phyloP scores from a whole-genome alignment of 169 alveolate species.

The Eimeria sp. region DNA sequence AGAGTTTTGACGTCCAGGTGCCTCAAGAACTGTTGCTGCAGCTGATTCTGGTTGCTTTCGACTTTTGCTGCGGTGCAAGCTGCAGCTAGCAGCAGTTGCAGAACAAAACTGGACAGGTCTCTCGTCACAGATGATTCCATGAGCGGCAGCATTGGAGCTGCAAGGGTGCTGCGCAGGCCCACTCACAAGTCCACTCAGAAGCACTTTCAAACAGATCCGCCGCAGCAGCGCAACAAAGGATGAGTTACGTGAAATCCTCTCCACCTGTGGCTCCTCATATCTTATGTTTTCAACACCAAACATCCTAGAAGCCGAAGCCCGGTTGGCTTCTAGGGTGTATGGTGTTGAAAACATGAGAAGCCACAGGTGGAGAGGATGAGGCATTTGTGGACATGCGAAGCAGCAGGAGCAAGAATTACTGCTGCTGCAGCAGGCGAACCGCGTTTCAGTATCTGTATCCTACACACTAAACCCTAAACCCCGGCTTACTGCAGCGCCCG shows the following conservation, averaged over 20 bases:
- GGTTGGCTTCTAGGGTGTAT: background rate
- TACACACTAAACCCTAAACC: background rate
- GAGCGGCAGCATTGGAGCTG: conserved; percentile 65
- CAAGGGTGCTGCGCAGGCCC: conserved; percentile 33
- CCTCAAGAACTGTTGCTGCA: conserved; percentile 11
- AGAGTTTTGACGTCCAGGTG: conserved; percentile 36
- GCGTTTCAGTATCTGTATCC: too few species aligned
- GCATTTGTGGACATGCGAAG: too few species aligned
- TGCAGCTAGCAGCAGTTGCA: conserved; percentile 68
- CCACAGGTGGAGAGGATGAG: background rate
- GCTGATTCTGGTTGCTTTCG: conserved; percentile 18
- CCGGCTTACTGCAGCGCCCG: conserved; percentile 30
- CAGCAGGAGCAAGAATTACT: too few species aligned
- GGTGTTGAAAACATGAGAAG: background rate
- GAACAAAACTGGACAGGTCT: conserved; percentile 35
- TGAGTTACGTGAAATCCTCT: background rate
- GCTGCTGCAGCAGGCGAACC: too few species aligned
- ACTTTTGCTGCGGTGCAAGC: conserved; percentile 49
- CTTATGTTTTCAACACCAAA: background rate
- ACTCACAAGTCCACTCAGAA: background rate
- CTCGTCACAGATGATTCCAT: conserved; percentile 53
- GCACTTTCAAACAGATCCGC: background rate
- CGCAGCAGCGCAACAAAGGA: background rate
- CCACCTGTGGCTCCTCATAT: background rate
- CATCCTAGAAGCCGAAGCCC: background rate